Evolutionary conservation across 306 rosid species (phyloP).

Genomic region (Arachis hypogaea): DNA sequence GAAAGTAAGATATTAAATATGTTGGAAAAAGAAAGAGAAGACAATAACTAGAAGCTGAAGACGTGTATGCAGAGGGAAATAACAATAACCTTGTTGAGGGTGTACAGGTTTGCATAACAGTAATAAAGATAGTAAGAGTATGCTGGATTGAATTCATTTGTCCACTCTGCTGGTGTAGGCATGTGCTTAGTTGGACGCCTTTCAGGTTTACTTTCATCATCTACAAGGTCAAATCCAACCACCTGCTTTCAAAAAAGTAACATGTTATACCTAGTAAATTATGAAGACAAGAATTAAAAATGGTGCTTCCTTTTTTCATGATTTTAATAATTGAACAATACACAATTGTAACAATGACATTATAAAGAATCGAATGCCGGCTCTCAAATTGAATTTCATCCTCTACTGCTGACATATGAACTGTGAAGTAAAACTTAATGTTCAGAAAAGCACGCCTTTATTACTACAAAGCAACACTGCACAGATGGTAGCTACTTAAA

Average conservation of each 20-base stretch:
- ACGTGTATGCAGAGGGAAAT: slow-evolving; percentile 14
- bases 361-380: slow-evolving; percentile 2
- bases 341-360: slow-evolving; percentile 13
- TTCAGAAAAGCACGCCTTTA: slow-evolving; percentile 8
- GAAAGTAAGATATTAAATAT: slow-evolving; percentile 25
- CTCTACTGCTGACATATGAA: not conserved
- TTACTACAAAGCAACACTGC: not conserved
- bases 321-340: slow-evolving; percentile 17
- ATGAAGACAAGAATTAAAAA: not conserved
- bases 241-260: slow-evolving; percentile 52
- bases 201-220: slow-evolving; percentile 93
- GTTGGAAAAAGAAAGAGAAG: not conserved
- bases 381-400: slow-evolving; percentile 11
- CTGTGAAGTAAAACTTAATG: not conserved
- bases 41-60: slow-evolving; percentile 14
- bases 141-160: slow-evolving; percentile 85
- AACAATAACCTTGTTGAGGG: slow-evolving; percentile 73
- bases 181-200: slow-evolving; percentile 94
- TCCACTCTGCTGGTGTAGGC: slow-evolving; percentile 88
- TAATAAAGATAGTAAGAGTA: slow-evolving; percentile 80
- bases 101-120: slow-evolving; percentile 77
- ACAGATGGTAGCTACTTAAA: not conserved
- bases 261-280: slow-evolving; percentile 3
- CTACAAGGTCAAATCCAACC: slow-evolving; percentile 87
- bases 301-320: slow-evolving; percentile 10